phyloP scores from a whole-genome alignment of 78 protist genomes.

The Dictyostelium brefeldianum region DNA sequence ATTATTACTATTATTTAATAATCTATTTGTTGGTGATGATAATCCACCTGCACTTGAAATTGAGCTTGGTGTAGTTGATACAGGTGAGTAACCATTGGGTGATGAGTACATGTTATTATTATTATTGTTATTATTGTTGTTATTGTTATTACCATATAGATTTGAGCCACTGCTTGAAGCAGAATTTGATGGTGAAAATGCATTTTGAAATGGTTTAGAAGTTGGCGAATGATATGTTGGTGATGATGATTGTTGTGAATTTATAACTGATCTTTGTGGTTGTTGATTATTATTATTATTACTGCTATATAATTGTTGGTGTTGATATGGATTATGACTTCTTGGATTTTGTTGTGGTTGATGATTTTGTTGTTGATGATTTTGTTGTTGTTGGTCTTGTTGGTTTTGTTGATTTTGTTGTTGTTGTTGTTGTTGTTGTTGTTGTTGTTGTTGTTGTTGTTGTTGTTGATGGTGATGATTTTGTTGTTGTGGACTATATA shows the following conservation, averaged over 20 bases:
- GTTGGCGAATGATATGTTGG: background rate
- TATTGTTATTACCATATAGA: background rate
- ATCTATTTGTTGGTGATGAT: background rate
- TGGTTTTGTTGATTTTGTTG: background rate
- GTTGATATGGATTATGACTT: background rate
- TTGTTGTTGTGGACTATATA: background rate
- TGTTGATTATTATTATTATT: background rate
- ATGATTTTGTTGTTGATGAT: background rate
- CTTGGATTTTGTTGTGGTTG: background rate
- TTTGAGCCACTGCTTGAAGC: background rate
- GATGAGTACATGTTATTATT: too few species aligned
- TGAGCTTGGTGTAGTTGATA: constrained; percentile 1
- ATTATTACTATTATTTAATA: background rate
- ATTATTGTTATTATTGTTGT: too few species aligned
- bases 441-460: constrained; percentile 1
- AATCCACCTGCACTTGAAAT: background rate
- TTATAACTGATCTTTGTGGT: background rate
- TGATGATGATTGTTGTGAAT: background rate
- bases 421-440: background rate
- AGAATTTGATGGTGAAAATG: background rate
- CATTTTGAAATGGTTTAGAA: background rate
- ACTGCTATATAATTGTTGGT: background rate
- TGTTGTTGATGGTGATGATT: background rate
- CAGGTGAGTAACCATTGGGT: too few species aligned
- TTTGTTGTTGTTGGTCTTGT: background rate